These are phyloP conservation scores for Penicillium sp. DNA, from an alignment of 2,329 filamentous ascomycete species.

Conservation along the genomic window DNA sequence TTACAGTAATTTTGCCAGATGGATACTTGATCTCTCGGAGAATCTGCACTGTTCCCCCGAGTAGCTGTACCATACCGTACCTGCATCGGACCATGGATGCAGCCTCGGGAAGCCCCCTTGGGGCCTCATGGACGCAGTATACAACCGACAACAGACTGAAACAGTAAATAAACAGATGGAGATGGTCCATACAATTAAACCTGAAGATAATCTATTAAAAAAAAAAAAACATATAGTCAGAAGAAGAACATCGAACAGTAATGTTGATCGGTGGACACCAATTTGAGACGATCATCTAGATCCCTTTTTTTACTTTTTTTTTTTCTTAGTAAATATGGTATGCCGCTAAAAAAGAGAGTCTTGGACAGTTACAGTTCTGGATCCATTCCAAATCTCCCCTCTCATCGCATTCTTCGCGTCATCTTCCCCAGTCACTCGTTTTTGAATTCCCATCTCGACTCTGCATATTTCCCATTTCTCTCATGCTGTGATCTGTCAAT, in stretches of 20 bases:
- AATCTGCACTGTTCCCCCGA: neutral
- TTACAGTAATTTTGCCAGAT: neutral
- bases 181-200: neutral
- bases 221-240: neutral
- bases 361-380: slow-evolving; percentile 1
- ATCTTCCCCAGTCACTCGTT: slow-evolving; percentile 4
- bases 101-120: slow-evolving; percentile 2
- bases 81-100: neutral
- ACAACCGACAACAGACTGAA: neutral
- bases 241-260: neutral
- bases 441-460: neutral
- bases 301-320: slow-evolving; percentile 10
- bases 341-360: slow-evolving; percentile 5
- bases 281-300: slow-evolving; percentile 20
- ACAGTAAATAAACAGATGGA: neutral
- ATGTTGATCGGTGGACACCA: slow-evolving; percentile 16
- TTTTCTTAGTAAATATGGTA: slow-evolving; percentile 4
- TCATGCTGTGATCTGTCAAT: slow-evolving; percentile 1
- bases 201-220: neutral
- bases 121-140: neutral
- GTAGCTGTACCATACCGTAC: slow-evolving; percentile 2
- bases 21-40: neutral
- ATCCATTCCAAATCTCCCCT: slow-evolving; percentile 9
- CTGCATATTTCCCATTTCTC: slow-evolving; percentile 2
- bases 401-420: slow-evolving; percentile 12